Conservation (phyloP, 1,139 yeast species). For the Pneumocystis sp. region DNA sequence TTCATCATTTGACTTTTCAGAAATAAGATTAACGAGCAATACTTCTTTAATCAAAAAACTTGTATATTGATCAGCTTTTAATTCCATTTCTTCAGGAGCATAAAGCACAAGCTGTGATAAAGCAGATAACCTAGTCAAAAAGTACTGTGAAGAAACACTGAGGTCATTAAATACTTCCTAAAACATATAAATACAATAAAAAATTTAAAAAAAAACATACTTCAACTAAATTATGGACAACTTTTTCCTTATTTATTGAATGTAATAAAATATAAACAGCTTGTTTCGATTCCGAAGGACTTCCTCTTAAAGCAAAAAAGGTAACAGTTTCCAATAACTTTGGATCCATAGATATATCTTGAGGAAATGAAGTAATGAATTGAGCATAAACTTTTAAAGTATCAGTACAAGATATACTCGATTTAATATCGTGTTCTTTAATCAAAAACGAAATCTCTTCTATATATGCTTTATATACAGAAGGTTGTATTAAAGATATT, state of each 20-base stretch:
- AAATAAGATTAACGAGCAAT: conserved; percentile 34
- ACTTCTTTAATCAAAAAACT: conserved; percentile 46
- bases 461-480: conserved; percentile 48
- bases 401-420: conserved; percentile 16
- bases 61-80: conserved; percentile 43
- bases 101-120: conserved; percentile 47
- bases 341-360: conserved; percentile 24
- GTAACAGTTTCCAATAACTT: conserved; percentile 23
- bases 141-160: conserved; percentile 24
- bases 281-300: conserved; percentile 50
- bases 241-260: conserved; percentile 28
- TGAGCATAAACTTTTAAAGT: conserved; percentile 49
- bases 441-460: conserved; percentile 26
- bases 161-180: conserved; percentile 25
- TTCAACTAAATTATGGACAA: conserved; percentile 12
- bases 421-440: not conserved
- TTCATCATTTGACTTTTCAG: conserved; percentile 16
- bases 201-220: not conserved
- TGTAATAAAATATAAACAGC: conserved; percentile 45
- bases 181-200: conserved; percentile 22
- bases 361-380: conserved; percentile 38
- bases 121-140: conserved; percentile 45
- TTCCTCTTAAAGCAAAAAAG: conserved; percentile 37
- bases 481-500: conserved; percentile 49
- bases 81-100: conserved; percentile 39